A percentile compares a stretch with the other conserved stretches of the same genome.
Conservation (phyloP, 768 basidiomycete species). For the Hemileccinum rubropunctum region DNA sequence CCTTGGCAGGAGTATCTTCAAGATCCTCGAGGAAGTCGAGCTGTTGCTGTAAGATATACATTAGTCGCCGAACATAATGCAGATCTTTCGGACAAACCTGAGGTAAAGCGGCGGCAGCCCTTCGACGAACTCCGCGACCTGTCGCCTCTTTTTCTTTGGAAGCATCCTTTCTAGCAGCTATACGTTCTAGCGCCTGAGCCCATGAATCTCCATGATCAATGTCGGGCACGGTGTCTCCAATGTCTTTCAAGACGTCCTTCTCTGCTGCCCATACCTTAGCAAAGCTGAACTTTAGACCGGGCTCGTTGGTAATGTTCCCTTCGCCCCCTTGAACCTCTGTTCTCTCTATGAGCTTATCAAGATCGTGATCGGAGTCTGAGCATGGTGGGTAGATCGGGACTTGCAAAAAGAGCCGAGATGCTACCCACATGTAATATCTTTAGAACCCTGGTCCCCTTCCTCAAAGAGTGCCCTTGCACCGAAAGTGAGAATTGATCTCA, state of each 20-base stretch:
- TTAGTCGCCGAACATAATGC: neutral
- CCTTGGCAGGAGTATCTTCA: constrained; percentile 38
- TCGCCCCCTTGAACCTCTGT: constrained; percentile 73
- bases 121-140: constrained; percentile 74
- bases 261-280: constrained; percentile 91
- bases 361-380: constrained; percentile 74
- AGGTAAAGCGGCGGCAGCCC: constrained; percentile 54
- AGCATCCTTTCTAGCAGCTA: constrained; percentile 41
- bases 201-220: constrained; percentile 72
- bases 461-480: constrained; percentile 88
- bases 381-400: neutral
- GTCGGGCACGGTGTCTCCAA: constrained; percentile 49
- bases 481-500: constrained; percentile 87
- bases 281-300: constrained; percentile 71
- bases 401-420: neutral
- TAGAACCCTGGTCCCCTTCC: constrained; percentile 47
- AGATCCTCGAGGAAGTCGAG: constrained; percentile 31
- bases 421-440: constrained; percentile 68
- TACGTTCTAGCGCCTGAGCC: constrained; percentile 62
- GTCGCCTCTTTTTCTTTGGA: constrained; percentile 50
- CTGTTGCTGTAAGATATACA: constrained; percentile 23
- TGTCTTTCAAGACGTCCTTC: constrained; percentile 66
- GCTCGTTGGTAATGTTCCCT: constrained; percentile 45
- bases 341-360: constrained; percentile 84
- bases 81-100: constrained; percentile 22